A percentile compares a stretch with the other conserved stretches of the same genome.
Evolutionary conservation across 805 yeast species (phyloP).

Genomic region (Hanseniaspora vineae): DNA sequence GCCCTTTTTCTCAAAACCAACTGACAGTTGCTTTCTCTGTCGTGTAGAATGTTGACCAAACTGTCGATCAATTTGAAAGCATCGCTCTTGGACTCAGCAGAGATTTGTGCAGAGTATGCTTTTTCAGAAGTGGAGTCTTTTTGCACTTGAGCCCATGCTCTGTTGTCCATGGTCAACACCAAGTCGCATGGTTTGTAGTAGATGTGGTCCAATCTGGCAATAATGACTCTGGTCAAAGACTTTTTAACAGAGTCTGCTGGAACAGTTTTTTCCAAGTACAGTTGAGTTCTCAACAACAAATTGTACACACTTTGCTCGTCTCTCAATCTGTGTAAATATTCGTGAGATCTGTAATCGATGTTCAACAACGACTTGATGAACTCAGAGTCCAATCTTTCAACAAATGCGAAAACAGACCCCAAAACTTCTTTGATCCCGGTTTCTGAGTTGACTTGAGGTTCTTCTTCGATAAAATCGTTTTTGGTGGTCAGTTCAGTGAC

Average conservation of each 20-base stretch:
- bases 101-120: slow-evolving; percentile 1
- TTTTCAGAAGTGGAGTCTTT: slow-evolving; percentile 6
- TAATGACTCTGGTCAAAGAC: slow-evolving; percentile 59
- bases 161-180: slow-evolving; percentile 51
- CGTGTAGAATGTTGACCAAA: slow-evolving; percentile 48
- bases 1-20: slow-evolving; percentile 64
- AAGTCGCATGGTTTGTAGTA: slow-evolving; percentile 82
- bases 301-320: slow-evolving; percentile 72
- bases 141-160: slow-evolving; percentile 55
- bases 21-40: slow-evolving; percentile 45
- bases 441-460: slow-evolving; percentile 46
- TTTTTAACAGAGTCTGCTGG: slow-evolving; percentile 35
- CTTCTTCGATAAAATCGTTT: slow-evolving; percentile 65
- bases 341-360: slow-evolving; percentile 91
- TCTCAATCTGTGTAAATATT: slow-evolving; percentile 78
- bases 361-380: slow-evolving; percentile 75
- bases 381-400: slow-evolving; percentile 93
- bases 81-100: slow-evolving; percentile 24
- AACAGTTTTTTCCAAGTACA: slow-evolving; percentile 61
- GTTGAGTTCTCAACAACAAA: slow-evolving; percentile 71
- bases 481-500: slow-evolving; percentile 63
- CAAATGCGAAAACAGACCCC: slow-evolving; percentile 76
- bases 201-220: slow-evolving; percentile 80
- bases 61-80: slow-evolving; percentile 48
- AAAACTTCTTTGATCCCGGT: slow-evolving; percentile 59